Conservation (phyloP, 2,329 filamentous ascomycete species). For the Metarhizium humberi region DNA sequence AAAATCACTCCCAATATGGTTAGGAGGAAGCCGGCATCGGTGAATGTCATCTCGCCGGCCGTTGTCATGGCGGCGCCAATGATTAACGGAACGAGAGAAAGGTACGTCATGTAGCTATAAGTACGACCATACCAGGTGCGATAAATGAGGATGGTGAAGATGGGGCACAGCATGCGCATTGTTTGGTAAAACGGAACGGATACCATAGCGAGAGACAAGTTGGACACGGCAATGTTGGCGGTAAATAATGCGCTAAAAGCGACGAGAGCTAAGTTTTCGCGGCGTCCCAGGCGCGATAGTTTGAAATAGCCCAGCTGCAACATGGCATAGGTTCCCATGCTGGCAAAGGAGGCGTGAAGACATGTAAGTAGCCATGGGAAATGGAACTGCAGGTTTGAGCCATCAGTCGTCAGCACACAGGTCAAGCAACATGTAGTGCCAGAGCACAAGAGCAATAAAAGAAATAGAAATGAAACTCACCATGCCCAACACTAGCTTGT, state of each 20-base stretch:
- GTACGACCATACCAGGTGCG: conserved; percentile 43
- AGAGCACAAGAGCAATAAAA: not conserved
- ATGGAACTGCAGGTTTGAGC: conserved; percentile 31
- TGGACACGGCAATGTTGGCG: conserved; percentile 55
- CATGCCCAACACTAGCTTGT: conserved; percentile 46
- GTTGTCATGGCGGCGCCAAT: conserved; percentile 51
- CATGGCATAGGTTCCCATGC: conserved; percentile 44
- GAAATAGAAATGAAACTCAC: conserved; percentile 20
- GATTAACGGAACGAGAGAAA: conserved; percentile 52
- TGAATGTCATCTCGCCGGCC: conserved; percentile 54
- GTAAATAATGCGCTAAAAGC: conserved; percentile 54
- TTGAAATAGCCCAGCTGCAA: conserved; percentile 42
- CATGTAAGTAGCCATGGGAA: conserved; percentile 54
- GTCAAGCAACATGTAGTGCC: not conserved
- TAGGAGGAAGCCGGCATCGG: conserved; percentile 44
- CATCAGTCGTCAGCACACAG: not conserved
- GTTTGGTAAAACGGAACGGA: conserved; percentile 60
- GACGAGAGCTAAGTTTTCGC: conserved; percentile 45
- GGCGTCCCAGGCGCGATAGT: conserved; percentile 39
- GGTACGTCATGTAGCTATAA: conserved; percentile 47
- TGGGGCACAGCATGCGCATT: conserved; percentile 50
- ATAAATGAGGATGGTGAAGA: conserved; percentile 54
- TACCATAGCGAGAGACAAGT: conserved; percentile 51
- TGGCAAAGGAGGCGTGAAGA: conserved; percentile 47
- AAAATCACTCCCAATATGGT: conserved; percentile 45